Evolutionary conservation across 2,329 filamentous ascomycete species (phyloP).

Genomic region (Stromatinia cepivora): DNA sequence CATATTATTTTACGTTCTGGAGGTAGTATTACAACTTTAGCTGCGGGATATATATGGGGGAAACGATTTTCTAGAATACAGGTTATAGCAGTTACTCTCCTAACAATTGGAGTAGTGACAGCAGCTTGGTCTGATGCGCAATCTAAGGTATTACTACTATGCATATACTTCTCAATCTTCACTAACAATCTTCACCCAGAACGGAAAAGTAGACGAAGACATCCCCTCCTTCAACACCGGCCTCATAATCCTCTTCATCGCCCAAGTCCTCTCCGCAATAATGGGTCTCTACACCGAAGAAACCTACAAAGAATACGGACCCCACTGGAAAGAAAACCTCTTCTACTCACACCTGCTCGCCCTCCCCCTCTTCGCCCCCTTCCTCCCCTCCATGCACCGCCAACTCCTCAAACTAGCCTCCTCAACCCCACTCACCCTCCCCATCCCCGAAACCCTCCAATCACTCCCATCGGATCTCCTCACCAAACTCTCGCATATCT

Average conservation of each 20-base stretch:
- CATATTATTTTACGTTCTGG: conserved; percentile 96
- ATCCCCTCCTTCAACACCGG: conserved; percentile 63
- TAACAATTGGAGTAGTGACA: conserved; percentile 83
- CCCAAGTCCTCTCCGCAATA: conserved; percentile 85
- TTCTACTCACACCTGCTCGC: conserved; percentile 87
- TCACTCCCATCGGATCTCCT: conserved; percentile 45
- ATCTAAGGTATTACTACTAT: conserved; percentile 61
- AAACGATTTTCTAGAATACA: conserved; percentile 82
- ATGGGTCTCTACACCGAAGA: conserved; percentile 96
- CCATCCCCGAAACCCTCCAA: conserved; percentile 31
- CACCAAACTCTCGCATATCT: conserved; percentile 41
- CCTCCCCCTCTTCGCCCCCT: conserved; percentile 73
- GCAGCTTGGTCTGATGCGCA: conserved; percentile 89
- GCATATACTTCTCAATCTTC: not conserved
- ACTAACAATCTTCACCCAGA: conserved; percentile 32
- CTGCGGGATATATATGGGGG: conserved; percentile 82
- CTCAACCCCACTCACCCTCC: conserved; percentile 61
- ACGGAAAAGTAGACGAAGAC: conserved; percentile 35
- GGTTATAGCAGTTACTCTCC: conserved; percentile 74
- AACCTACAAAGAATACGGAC: conserved; percentile 81
- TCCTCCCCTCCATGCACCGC: conserved; percentile 62
- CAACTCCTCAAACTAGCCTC: conserved; percentile 64
- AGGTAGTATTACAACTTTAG: conserved; percentile 92
- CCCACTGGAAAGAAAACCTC: conserved; percentile 91
- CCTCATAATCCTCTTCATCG: conserved; percentile 78